phyloP scores from a whole-genome alignment of 2,329 filamentous ascomycete species.

The Aphanoascus verrucosus region DNA sequence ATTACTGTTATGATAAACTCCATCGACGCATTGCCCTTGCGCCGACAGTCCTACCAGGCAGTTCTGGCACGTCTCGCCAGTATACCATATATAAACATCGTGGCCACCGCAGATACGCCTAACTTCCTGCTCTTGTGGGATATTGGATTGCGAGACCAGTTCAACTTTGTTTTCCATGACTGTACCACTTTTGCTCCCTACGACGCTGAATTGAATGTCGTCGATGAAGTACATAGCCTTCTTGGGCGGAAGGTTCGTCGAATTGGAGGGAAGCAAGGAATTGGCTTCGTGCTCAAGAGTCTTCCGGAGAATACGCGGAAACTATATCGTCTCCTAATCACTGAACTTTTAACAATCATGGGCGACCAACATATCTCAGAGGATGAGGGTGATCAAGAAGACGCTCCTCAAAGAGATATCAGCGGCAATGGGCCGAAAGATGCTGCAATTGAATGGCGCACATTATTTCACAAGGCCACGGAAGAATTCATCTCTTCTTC shows the following conservation, averaged over 20 bases:
- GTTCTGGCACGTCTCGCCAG: constrained; percentile 66
- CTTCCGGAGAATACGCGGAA: constrained; percentile 85
- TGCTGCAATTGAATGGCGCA: constrained; percentile 73
- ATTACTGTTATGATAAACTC: constrained; percentile 73
- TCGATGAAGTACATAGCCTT: constrained; percentile 81
- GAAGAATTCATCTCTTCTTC: constrained; percentile 96
- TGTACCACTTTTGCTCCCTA: constrained; percentile 78
- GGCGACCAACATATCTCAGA: constrained; percentile 42
- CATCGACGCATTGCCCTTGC: constrained; percentile 68
- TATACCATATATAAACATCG: constrained; percentile 58
- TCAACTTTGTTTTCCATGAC: constrained; percentile 86
- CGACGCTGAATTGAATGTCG: constrained; percentile 63
- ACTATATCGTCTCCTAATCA: constrained; percentile 73
- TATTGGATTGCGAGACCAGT: constrained; percentile 66
- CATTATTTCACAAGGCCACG: constrained; percentile 87
- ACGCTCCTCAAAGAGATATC: constrained; percentile 15
- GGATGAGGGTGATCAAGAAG: constrained; percentile 39
- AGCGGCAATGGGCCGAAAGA: constrained; percentile 25
- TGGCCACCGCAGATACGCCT: constrained; percentile 78
- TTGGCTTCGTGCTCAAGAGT: constrained; percentile 79
- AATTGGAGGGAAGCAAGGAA: constrained; percentile 79
- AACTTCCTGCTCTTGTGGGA: constrained; percentile 87
- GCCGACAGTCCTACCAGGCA: constrained; percentile 57
- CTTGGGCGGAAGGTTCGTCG: constrained; percentile 70
- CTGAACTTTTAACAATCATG: constrained; percentile 65